Evolutionary conservation across 2,329 filamentous ascomycete species (phyloP), one percentile per base, ranked within the genome.

Genomic region (Ophiocordyceps camponoti-saundersi): DNA sequence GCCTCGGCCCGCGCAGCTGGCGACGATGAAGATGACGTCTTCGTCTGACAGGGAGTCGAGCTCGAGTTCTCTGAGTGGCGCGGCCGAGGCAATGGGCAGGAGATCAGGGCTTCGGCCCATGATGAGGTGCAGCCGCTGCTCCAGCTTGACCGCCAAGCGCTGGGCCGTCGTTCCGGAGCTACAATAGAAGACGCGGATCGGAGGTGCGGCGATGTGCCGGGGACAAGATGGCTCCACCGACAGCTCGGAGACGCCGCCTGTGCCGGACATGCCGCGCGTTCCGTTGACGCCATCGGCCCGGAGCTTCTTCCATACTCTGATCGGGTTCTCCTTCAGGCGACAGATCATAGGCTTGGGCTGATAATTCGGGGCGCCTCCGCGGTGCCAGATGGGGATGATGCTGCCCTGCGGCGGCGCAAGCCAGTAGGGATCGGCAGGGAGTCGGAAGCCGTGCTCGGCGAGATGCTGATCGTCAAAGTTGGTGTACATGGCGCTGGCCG

Each of bases 281-380:
- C 20, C 41, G n/a, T 47, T 47, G 4, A 11, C 12, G 26, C 13
- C 10, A 11, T 2, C 29, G 13, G 29, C 41, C 20, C 26, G 36
- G n/a, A 23, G 30, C 32, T 34, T 40, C 42, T 44, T 47, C 46
- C 46, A 47, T 6, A 44, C 29, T 21, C 30, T 44, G 46, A 44
- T 18, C 11, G 46, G 46, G 11, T 20, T 40, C 30, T 47, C 46
- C 16, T 44, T 47, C 3, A 47, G n/a, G 5, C 46, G 46, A 7
- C 42, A 47, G n/a, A 47, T 47, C 42, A 47, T 47, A 10, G 46
- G 46, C 32, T 47, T 47, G 12, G 46, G 46, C 46, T 47, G 46
- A 26, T 47, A 47, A n/a, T 47, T 47, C 1, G 46, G 46, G n/a
- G 42, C 42, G 13, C 22, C 42, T 22, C 46, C 46, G 3, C 46